Evolutionary conservation across 305 asterid species (phyloP).

Genomic region (Solanum aculeatissimum): DNA sequence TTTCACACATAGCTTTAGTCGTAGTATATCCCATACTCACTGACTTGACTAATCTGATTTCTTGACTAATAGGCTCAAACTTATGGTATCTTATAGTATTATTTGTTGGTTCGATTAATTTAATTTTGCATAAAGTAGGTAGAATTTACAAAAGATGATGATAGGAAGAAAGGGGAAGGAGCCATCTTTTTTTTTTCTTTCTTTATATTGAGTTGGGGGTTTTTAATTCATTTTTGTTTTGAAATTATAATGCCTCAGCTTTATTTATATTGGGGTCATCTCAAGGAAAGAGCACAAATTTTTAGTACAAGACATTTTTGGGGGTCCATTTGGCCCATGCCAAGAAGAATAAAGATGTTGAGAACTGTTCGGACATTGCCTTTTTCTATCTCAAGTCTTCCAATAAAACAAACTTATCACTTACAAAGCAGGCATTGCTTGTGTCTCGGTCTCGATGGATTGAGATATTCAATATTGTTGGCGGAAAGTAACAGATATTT

Average conservation of each 20-base stretch:
- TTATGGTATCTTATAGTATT: background rate
- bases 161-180: background rate
- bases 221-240: background rate
- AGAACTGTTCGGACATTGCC: background rate
- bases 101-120: background rate
- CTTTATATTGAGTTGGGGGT: background rate
- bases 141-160: background rate
- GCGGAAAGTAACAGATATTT: background rate
- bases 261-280: slow-evolving; percentile 7
- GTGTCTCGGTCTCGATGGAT: background rate
- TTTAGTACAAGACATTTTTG: slow-evolving; percentile 1
- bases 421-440: background rate
- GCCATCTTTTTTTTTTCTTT: background rate
- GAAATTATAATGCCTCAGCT: background rate
- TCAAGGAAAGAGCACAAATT: slow-evolving; percentile 2
- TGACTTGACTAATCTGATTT: background rate
- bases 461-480: background rate
- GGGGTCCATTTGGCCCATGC: background rate
- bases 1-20: background rate
- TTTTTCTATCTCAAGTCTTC: background rate
- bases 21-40: background rate
- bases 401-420: background rate
- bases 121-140: background rate
- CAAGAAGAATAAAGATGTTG: background rate
- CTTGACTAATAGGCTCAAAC: background rate